These are phyloP conservation scores for Pseudogymnoascus sp. DNA, from an alignment of 2,329 filamentous ascomycete species.

Conservation along the genomic window DNA sequence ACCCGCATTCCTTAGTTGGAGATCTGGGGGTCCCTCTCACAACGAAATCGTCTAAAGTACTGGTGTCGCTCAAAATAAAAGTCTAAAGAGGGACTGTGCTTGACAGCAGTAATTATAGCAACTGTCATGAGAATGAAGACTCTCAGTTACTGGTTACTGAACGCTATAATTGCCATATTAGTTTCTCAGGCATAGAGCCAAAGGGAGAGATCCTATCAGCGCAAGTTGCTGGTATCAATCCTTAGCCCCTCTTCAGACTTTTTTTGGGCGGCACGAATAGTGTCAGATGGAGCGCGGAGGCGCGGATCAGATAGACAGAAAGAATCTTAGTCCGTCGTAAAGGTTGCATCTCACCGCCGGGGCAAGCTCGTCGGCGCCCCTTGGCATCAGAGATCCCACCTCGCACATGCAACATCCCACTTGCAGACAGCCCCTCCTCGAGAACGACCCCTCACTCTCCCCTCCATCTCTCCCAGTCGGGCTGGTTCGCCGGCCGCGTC, in stretches of 20 bases:
- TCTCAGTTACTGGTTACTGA: too few species aligned
- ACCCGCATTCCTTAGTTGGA: not conserved
- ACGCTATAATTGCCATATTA: too few species aligned
- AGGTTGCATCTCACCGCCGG: conserved; percentile 3
- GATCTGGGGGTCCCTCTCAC: not conserved
- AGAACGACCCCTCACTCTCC: conserved; percentile 1
- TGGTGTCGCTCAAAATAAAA: too few species aligned
- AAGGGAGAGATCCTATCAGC: not conserved
- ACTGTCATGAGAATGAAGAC: too few species aligned
- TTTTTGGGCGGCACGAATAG: not conserved
- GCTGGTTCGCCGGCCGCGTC: not conserved
- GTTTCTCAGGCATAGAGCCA: not conserved
- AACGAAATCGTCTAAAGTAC: too few species aligned
- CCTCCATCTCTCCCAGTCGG: not conserved
- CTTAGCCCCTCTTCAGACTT: too few species aligned
- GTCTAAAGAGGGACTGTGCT: not conserved
- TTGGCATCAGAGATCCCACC: conserved; percentile 1
- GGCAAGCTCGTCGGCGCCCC: not conserved
- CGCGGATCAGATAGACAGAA: not conserved
- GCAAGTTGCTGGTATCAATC: not conserved
- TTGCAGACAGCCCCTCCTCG: not conserved
- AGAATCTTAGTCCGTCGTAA: not conserved
- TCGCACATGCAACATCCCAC: conserved; percentile 1
- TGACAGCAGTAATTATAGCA: too few species aligned
- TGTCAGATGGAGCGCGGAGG: not conserved